Evolutionary conservation across 805 yeast genomes (phyloP).

Genomic region (Candida loeiensis): DNA sequence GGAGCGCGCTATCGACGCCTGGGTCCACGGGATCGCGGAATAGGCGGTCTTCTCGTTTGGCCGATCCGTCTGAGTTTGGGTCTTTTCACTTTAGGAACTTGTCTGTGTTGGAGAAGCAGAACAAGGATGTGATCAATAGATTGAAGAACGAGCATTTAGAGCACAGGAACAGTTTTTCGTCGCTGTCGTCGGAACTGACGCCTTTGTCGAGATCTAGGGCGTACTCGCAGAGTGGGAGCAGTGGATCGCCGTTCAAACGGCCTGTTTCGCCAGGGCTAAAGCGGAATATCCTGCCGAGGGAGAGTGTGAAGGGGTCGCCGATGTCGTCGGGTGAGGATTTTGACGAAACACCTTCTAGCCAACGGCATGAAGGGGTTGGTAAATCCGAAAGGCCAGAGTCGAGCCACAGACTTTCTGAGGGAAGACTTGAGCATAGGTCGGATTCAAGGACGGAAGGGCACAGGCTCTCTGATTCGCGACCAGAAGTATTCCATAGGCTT

Average conservation of each 20-base stretch:
- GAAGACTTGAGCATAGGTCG: not conserved
- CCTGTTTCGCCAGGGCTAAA: conserved; percentile 41
- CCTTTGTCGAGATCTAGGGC: conserved; percentile 34
- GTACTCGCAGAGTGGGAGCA: conserved; percentile 23
- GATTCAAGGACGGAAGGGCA: not conserved
- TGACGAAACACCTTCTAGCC: too few relatives aligned
- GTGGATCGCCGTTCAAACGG: conserved; percentile 36
- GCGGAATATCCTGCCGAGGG: conserved; percentile 3
- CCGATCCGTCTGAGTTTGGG: conserved; percentile 81
- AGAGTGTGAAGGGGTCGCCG: not conserved
- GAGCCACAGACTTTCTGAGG: not conserved
- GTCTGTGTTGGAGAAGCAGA: conserved; percentile 87
- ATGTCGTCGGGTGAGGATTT: not conserved
- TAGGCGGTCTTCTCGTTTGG: conserved; percentile 66
- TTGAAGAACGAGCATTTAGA: conserved; percentile 80
- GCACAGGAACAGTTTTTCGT: conserved; percentile 47
- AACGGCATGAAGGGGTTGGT: too few relatives aligned
- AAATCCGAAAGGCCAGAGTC: too few relatives aligned
- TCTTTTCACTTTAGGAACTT: conserved; percentile 86
- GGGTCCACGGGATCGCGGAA: conserved; percentile 14
- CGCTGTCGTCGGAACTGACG: conserved; percentile 46
- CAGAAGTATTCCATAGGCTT: not conserved
- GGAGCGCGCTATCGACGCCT: conserved; percentile 11
- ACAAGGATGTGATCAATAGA: conserved; percentile 85
- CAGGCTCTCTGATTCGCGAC: not conserved